These are phyloP conservation scores for Neospora caninum DNA, from an alignment of 169 alveolate genomes.

Conservation along the genomic window DNA sequence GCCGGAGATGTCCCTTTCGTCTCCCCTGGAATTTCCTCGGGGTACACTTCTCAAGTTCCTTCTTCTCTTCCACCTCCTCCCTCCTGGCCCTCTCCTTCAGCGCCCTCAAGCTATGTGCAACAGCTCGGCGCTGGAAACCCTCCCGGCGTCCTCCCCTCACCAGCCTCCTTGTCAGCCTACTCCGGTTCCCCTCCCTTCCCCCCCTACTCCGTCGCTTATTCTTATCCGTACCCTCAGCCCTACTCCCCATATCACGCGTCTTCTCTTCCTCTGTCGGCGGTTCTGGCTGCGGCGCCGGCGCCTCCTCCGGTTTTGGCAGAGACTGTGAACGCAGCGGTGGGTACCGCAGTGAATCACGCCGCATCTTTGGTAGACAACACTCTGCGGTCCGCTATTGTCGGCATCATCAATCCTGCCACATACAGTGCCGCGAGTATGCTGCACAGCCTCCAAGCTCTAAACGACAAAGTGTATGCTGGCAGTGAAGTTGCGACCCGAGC, in stretches of 20 bases:
- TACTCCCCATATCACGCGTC: background rate
- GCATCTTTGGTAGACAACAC: slow-evolving; percentile 3
- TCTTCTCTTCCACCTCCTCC: too few relatives aligned
- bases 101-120: too few relatives aligned
- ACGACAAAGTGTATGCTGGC: background rate
- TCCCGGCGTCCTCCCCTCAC: background rate
- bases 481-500: slow-evolving; percentile 31
- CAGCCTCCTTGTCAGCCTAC: background rate
- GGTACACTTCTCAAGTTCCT: too few relatives aligned
- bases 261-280: background rate
- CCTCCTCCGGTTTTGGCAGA: background rate
- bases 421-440: background rate
- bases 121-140: too few relatives aligned
- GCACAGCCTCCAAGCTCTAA: slow-evolving; percentile 34
- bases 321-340: background rate
- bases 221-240: background rate
- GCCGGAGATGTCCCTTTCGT: too few relatives aligned
- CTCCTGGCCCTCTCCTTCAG: too few relatives aligned
- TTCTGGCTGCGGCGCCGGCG: slow-evolving; percentile 4
- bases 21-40: too few relatives aligned
- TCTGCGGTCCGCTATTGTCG: background rate
- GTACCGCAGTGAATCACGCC: background rate
- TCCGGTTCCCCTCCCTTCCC: background rate
- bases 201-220: background rate
- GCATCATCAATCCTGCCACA: slow-evolving; percentile 9